Evolutionary conservation across 495 filamentous ascomycete genomes (phyloP).

Genomic region (Jackrogersella multiformis): DNA sequence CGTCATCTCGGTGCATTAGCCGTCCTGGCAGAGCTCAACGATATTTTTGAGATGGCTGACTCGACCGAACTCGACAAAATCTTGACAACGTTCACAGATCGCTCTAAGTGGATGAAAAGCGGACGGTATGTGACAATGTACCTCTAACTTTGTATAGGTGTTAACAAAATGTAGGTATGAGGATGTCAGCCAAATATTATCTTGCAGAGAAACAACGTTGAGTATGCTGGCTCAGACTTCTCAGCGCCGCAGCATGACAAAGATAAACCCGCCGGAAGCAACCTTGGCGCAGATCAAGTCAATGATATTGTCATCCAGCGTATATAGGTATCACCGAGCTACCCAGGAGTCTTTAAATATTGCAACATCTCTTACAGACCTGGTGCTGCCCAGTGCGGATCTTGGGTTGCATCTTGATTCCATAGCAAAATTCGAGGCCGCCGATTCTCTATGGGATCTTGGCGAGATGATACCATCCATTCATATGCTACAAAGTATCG

Average conservation of each 20-base stretch:
- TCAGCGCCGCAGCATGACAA: conserved; percentile 66
- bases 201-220: conserved; percentile 81
- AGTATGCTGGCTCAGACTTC: conserved; percentile 77
- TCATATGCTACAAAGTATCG: conserved; percentile 80
- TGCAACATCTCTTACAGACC: conserved; percentile 78
- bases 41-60: conserved; percentile 70
- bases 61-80: conserved; percentile 67
- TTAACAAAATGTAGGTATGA: conserved; percentile 67
- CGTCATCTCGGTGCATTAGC: conserved; percentile 76
- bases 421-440: conserved; percentile 77
- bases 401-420: conserved; percentile 79
- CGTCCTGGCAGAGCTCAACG: conserved; percentile 81
- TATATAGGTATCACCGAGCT: conserved; percentile 79
- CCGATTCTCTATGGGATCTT: conserved; percentile 93
- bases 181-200: conserved; percentile 82
- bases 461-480: conserved; percentile 93
- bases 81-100: conserved; percentile 68
- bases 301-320: conserved; percentile 74
- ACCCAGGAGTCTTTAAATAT: conserved; percentile 86
- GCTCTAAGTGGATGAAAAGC: conserved; percentile 80
- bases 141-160: conserved; percentile 10
- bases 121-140: conserved; percentile 66
- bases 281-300: conserved; percentile 75
- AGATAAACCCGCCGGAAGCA: conserved; percentile 66
- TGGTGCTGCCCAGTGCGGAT: conserved; percentile 71